phyloP scores from a whole-genome alignment of 345 rosid species.

The Geranium rotundifolium region DNA sequence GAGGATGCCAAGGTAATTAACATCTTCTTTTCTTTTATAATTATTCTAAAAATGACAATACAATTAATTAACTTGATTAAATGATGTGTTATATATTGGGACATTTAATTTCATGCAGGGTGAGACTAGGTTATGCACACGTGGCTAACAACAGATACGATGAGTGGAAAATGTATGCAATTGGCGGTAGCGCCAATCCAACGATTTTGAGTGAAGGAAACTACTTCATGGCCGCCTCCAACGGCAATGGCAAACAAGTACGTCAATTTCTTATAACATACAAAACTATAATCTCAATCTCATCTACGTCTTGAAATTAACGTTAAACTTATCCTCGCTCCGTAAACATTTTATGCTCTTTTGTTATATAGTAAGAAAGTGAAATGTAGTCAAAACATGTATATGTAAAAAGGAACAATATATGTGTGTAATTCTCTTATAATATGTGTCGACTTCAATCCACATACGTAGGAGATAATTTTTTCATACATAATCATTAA shows the following conservation, averaged over 20 bases:
- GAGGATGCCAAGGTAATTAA: conserved; percentile 81
- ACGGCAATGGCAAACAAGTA: conserved; percentile 51
- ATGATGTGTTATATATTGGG: background rate
- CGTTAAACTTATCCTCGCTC: too few relatives aligned
- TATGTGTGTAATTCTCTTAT: too few relatives aligned
- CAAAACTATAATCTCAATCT: too few relatives aligned
- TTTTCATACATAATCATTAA: too few relatives aligned
- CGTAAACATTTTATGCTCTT: too few relatives aligned
- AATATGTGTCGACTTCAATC: too few relatives aligned
- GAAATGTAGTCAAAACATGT: conserved; percentile 5
- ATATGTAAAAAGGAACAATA: too few relatives aligned
- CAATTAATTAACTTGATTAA: too few relatives aligned
- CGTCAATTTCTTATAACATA: background rate
- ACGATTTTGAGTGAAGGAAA: conserved; percentile 89
- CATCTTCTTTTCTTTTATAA: background rate
- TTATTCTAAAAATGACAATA: too few relatives aligned
- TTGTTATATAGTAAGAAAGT: background rate
- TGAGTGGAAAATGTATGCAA: conserved; percentile 88
- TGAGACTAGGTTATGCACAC: conserved; percentile 72
- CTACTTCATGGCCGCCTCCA: conserved; percentile 56
- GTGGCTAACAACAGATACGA: conserved; percentile 88
- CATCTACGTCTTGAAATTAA: too few relatives aligned
- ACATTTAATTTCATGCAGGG: conserved; percentile 23
- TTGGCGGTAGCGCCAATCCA: conserved; percentile 89
- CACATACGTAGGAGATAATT: too few relatives aligned